Percentiles rank a stretch among this genome's conserved stretches.
These are phyloP conservation scores for Didymella pinodella DNA, from an alignment of 2,329 filamentous ascomycete species.

Conservation along the genomic window DNA sequence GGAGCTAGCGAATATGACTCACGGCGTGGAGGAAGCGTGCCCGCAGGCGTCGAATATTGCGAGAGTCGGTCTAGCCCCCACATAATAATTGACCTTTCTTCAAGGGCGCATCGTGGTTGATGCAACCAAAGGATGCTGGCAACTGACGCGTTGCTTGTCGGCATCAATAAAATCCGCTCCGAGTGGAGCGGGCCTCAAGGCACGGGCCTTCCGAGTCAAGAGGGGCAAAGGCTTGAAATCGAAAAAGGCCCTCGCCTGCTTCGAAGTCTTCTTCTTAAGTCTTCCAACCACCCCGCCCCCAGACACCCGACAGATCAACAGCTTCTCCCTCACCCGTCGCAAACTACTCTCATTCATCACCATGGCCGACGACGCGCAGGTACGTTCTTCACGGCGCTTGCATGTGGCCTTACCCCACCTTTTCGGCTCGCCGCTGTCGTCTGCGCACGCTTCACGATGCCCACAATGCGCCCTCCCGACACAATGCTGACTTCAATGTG, in stretches of 20 bases:
- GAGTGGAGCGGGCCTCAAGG: no score
- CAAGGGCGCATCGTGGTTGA: constrained; percentile 8
- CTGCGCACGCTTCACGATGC: constrained; percentile 36
- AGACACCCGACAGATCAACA: constrained; percentile 36
- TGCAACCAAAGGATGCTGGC: background rate
- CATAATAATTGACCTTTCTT: constrained; percentile 60
- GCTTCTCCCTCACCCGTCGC: constrained; percentile 46
- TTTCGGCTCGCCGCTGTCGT: constrained; percentile 41
- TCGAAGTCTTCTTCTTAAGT: constrained; percentile 40
- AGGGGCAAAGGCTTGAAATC: constrained; percentile 8
- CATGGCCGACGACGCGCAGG: constrained; percentile 73
- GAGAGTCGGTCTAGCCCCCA: constrained; percentile 86
- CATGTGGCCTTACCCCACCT: constrained; percentile 50
- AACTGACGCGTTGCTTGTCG: background rate
- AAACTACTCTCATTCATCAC: constrained; percentile 56
- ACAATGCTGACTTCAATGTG: constrained; percentile 19
- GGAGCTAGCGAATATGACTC: constrained; percentile 77
- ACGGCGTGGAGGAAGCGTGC: constrained; percentile 67
- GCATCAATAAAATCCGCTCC: constrained; percentile 4
- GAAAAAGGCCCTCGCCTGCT: constrained; percentile 38
- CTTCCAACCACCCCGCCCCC: constrained; percentile 39
- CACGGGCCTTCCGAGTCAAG: constrained; percentile 4
- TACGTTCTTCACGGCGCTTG: constrained; percentile 53
- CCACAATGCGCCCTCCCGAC: constrained; percentile 18
- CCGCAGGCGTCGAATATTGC: constrained; percentile 70